Percentiles rank a stretch among this genome's conserved stretches.
Conservation (phyloP, 2,329 filamentous ascomycete species). For the Colletotrichum sojae region DNA sequence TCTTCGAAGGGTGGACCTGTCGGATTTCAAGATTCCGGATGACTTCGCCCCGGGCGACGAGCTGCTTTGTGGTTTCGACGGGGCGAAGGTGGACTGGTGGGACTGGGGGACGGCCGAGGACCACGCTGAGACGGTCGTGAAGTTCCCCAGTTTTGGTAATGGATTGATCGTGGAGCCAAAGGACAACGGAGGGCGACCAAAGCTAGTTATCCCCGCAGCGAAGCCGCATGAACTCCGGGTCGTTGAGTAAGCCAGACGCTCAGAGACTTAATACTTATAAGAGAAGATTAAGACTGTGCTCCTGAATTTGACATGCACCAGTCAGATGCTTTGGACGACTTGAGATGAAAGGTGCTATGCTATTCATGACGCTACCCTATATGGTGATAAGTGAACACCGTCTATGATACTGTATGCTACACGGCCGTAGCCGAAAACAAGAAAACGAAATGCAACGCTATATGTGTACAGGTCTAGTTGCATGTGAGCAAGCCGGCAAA, state of each 20-base stretch:
- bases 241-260: neutral
- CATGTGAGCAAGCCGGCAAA: conserved; percentile 22
- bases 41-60: neutral
- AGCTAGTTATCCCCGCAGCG: neutral
- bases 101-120: neutral
- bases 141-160: neutral
- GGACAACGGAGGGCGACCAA: neutral
- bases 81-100: neutral
- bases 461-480: neutral
- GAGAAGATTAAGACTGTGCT: too few relatives aligned
- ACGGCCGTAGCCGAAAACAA: too few relatives aligned
- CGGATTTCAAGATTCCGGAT: neutral
- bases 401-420: neutral
- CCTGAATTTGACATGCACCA: neutral
- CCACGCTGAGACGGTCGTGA: neutral
- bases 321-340: neutral
- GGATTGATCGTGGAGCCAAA: neutral
- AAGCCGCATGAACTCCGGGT: neutral
- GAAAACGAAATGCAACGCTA: neutral
- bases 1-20: neutral
- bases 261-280: too few relatives aligned
- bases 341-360: neutral
- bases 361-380: neutral
- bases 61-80: neutral
- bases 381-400: neutral